Evolutionary conservation across 75 land plant genomes (phyloP).

Genomic region (Selaginella tamariscina): DNA sequence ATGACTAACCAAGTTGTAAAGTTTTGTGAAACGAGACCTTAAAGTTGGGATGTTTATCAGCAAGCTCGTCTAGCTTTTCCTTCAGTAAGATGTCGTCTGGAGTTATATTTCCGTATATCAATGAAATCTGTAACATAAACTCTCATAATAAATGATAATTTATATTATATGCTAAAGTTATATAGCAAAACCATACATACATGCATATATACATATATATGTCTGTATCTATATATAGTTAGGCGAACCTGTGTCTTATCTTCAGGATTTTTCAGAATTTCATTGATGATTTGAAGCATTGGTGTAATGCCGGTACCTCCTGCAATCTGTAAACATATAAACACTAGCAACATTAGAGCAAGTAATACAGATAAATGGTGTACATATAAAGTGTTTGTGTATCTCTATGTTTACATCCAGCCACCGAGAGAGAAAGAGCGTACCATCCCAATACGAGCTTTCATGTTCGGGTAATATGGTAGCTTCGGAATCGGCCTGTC

Average conservation of each 20-base stretch:
- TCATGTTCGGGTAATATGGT: conserved; percentile 80
- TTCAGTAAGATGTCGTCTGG: conserved; percentile 92
- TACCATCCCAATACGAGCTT: conserved; percentile 95
- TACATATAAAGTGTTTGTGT: neutral
- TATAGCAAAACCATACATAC: conserved; percentile 5
- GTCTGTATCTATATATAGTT: neutral
- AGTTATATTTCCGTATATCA: conserved; percentile 75
- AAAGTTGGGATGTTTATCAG: conserved; percentile 69
- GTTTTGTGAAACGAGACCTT: too few relatives aligned
- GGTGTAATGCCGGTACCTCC: conserved; percentile 98
- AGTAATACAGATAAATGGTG: neutral
- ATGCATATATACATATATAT: neutral
- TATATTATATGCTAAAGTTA: neutral
- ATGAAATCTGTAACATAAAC: conserved; percentile 43
- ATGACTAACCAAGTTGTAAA: too few relatives aligned
- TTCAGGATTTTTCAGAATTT: conserved; percentile 76
- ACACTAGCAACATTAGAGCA: neutral
- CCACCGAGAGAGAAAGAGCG: conserved; percentile 12
- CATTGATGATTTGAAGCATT: conserved; percentile 90
- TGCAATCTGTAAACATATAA: conserved; percentile 53
- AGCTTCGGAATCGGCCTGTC: conserved; percentile 88
- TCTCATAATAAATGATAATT: neutral
- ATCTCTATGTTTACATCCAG: neutral
- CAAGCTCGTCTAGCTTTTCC: conserved; percentile 63
- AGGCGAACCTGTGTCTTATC: conserved; percentile 72